Conservation (phyloP, 306 rosid genomes). For the Prunus dulcis region DNA sequence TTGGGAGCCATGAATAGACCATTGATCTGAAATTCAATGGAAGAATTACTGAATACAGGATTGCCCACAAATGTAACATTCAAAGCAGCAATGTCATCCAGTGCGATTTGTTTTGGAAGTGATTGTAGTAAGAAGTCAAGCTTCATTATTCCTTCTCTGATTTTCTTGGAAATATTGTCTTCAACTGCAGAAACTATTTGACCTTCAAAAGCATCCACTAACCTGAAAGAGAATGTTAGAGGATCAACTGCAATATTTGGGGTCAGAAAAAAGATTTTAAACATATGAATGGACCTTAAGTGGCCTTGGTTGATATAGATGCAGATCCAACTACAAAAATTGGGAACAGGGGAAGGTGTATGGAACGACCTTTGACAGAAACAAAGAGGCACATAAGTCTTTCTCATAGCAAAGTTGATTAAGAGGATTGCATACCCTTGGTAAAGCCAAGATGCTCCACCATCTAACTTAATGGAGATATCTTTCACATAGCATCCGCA, state of each 20-base stretch:
- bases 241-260: neutral
- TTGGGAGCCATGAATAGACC: constrained; percentile 49
- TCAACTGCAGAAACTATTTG: constrained; percentile 66
- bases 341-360: neutral
- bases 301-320: neutral
- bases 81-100: constrained; percentile 47
- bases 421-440: constrained; percentile 59
- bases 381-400: neutral
- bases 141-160: constrained; percentile 55
- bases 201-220: constrained; percentile 55
- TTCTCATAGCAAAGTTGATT: constrained; percentile 16
- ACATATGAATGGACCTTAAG: neutral
- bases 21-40: constrained; percentile 56
- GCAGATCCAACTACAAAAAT: neutral
- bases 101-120: constrained; percentile 55
- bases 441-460: constrained; percentile 94
- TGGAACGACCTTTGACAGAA: neutral
- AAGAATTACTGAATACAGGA: constrained; percentile 58
- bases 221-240: constrained; percentile 40
- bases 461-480: constrained; percentile 62
- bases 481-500: constrained; percentile 60
- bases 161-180: constrained; percentile 54
- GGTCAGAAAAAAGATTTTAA: neutral
- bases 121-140: constrained; percentile 53
- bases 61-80: constrained; percentile 62